Percentiles rank a stretch among this genome's conserved stretches.
Evolutionary conservation across 257 asterid species (phyloP).

Genomic region (Solanum appendiculatum): DNA sequence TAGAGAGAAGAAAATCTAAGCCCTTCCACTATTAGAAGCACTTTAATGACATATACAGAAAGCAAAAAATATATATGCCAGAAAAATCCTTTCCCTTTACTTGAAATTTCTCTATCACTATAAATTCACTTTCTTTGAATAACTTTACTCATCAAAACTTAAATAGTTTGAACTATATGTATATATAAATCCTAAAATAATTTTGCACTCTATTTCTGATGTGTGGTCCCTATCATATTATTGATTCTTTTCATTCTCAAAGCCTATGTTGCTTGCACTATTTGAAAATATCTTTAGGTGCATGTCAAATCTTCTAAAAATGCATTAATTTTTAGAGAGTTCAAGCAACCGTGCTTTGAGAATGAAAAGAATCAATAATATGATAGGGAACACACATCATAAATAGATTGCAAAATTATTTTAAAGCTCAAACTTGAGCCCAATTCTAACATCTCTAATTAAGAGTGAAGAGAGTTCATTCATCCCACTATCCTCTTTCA

Average conservation of each 20-base stretch:
- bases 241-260: not conserved
- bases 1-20: not conserved
- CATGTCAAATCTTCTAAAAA: not conserved
- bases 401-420: no score
- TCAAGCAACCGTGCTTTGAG: not conserved
- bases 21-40: not conserved
- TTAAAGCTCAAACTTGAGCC: no score
- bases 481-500: no score
- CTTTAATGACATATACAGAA: not conserved
- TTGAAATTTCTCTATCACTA: not conserved
- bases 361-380: not conserved
- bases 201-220: not conserved
- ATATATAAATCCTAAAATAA: not conserved
- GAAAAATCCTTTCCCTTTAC: not conserved
- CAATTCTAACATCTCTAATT: not conserved
- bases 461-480: no score
- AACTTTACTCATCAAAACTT: not conserved
- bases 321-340: not conserved
- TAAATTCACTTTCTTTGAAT: not conserved
- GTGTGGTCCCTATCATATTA: not conserved
- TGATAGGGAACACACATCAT: no score
- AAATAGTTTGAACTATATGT: not conserved
- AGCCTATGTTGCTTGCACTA: not conserved
- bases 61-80: not conserved
- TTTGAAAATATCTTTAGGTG: not conserved